Conservation (phyloP, 805 yeast species). For the Sporopachydermia lactativora region DNA sequence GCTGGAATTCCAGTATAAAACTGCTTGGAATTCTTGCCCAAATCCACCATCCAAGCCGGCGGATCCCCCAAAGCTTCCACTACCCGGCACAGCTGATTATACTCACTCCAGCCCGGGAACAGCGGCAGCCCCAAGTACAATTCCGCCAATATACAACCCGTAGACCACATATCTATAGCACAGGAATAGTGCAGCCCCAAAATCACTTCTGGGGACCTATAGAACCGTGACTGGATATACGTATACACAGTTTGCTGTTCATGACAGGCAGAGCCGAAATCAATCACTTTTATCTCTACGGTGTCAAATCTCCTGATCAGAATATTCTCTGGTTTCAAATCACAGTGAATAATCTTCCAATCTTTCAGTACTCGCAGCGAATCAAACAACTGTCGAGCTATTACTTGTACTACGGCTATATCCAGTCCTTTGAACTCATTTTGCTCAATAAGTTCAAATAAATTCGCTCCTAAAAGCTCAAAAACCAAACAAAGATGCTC, state of each 20-base stretch:
- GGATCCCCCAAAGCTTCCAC: conserved; percentile 75
- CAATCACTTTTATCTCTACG: conserved; percentile 84
- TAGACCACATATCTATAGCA: conserved; percentile 94
- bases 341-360: conserved; percentile 85
- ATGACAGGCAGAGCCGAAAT: conserved; percentile 92
- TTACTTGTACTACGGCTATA: conserved; percentile 61
- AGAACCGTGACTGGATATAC: conserved; percentile 84
- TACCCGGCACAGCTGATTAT: conserved; percentile 75
- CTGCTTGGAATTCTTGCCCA: conserved; percentile 71
- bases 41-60: conserved; percentile 93
- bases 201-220: conserved; percentile 89
- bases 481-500: conserved; percentile 89
- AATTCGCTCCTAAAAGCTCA: conserved; percentile 74
- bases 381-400: conserved; percentile 71
- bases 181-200: conserved; percentile 86
- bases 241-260: conserved; percentile 82
- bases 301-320: conserved; percentile 64
- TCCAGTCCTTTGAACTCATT: conserved; percentile 87
- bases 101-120: conserved; percentile 91
- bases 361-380: conserved; percentile 70
- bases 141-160: conserved; percentile 89
- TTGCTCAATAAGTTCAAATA: conserved; percentile 83
- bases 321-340: conserved; percentile 92
- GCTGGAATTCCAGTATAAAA: conserved; percentile 33
- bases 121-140: conserved; percentile 82